phyloP scores from a whole-genome alignment of 2,329 filamentous ascomycete species.

The Magnaporthales sp. region DNA sequence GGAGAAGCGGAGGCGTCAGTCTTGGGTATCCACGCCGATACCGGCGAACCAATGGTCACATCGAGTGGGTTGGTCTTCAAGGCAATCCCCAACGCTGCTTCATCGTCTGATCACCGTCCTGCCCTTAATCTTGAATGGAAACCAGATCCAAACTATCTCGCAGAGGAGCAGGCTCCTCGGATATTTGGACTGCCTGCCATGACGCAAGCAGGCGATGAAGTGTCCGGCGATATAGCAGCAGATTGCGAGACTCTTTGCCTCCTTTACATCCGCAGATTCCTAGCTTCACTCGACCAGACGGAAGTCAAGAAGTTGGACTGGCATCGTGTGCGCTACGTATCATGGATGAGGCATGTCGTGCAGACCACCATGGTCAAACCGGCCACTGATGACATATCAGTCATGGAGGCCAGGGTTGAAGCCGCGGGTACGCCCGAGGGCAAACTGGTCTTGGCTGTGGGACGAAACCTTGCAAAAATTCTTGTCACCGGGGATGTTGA shows the following conservation, averaged over 20 bases:
- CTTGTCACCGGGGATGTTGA: conserved; percentile 12
- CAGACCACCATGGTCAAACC: not conserved
- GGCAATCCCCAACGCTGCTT: conserved; percentile 7
- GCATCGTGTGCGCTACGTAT: conserved; percentile 9
- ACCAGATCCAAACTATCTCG: conserved; percentile 13
- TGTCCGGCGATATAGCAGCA: conserved; percentile 9
- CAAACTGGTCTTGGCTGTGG: conserved; percentile 14
- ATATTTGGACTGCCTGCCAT: conserved; percentile 10
- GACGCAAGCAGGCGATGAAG: conserved; percentile 8
- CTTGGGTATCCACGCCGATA: conserved; percentile 9
- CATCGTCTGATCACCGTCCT: not conserved
- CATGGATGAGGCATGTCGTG: conserved; percentile 10
- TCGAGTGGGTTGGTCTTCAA: conserved; percentile 14
- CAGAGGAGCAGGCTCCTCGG: conserved; percentile 8
- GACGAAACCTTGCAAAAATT: conserved; percentile 14
- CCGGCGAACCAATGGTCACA: conserved; percentile 10
- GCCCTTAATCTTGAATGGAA: conserved; percentile 14
- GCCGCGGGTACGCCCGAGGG: conserved; percentile 12
- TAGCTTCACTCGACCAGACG: conserved; percentile 3
- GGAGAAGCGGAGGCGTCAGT: conserved; percentile 10
- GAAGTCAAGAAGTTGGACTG: conserved; percentile 8
- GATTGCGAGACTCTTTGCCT: conserved; percentile 10
- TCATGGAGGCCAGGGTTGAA: not conserved
- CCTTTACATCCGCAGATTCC: conserved; percentile 9
- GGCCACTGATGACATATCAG: not conserved